Base-by-base conservation (phyloP, 805 yeast species). In the Yarrowia alimentaria region DNA sequence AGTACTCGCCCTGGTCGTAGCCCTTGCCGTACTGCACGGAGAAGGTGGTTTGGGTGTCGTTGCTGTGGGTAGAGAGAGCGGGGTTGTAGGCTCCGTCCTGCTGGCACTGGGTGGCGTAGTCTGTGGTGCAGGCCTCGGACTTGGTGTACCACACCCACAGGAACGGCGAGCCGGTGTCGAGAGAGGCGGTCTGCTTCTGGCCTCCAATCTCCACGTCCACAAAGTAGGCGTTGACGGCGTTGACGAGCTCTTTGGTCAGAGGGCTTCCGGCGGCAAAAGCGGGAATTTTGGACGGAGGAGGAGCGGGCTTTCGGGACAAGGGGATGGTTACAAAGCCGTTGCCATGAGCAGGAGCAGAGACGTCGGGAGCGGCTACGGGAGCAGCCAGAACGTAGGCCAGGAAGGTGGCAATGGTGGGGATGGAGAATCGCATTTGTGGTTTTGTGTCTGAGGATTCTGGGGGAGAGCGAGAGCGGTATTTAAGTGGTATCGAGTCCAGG, bases 121-220 rank as follows among this genome's bases (percentile, higher is more conserved):
- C 32, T 5, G 43, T 24, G 6, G 4, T 49, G 54, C 63, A 66
- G 54, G 68, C 72, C 2, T 79, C 71, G 56, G 77, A 78, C 9
- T 24, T 5, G 6, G 43, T 13, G 22, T 24, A 17, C 43, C 43
- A 37, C 17, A 37, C 29, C 43, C 43, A 37, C 43, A 37, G 43
- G 20, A 24, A 24, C n/a, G 8, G 12, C 20, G 43, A 37, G 21
- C 43, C 43, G 12, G 43, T 37, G 9, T 37, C 43, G 3, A 37
- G 12, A 10, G 12, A 30, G n/a, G 25, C 43, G 21, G 17, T 24
- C 30, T 17, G 12, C 43, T 37, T 37, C 30, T 37, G 43, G 14
- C 43, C 43, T 8, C 91, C 91, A 5, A 83, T 43, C 20, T 59
- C 30, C 17, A 69, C 55, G 30, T 58, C 53, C 4, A 67, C 61